These are phyloP conservation scores for Capsaspora owczarzaki DNA, from an alignment of 78 protist species.

Conservation along the genomic window DNA sequence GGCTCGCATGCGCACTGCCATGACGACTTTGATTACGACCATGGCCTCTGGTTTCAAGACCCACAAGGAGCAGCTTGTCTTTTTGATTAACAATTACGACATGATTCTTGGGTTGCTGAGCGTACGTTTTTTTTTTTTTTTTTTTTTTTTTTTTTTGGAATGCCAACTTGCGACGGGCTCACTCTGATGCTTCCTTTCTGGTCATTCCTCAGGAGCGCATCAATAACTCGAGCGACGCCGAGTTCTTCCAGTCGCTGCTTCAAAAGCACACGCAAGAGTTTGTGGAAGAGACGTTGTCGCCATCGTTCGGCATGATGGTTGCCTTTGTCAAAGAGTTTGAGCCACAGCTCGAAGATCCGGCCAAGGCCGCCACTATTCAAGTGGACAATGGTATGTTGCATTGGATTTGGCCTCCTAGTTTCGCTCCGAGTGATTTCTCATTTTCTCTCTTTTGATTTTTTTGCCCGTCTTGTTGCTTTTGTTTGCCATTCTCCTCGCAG, in stretches of 20 bases:
- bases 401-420: neutral
- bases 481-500: neutral
- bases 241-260: neutral
- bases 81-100: slow-evolving; percentile 33
- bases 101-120: neutral
- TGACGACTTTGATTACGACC: neutral
- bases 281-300: neutral
- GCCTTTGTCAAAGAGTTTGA: slow-evolving; percentile 1
- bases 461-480: neutral
- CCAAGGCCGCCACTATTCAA: neutral
- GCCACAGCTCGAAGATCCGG: neutral
- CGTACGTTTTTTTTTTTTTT: neutral
- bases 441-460: neutral
- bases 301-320: neutral
- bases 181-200: neutral
- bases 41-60: neutral
- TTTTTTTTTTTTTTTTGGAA: neutral
- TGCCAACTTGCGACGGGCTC: neutral
- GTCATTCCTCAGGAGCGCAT: neutral
- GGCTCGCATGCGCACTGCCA: neutral
- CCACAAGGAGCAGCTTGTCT: neutral
- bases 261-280: neutral
- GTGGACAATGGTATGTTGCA: neutral
- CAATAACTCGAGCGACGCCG: neutral
- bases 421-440: neutral